phyloP scores from a whole-genome alignment of 2,329 filamentous ascomycete genomes.

The Fusarium sp. region DNA sequence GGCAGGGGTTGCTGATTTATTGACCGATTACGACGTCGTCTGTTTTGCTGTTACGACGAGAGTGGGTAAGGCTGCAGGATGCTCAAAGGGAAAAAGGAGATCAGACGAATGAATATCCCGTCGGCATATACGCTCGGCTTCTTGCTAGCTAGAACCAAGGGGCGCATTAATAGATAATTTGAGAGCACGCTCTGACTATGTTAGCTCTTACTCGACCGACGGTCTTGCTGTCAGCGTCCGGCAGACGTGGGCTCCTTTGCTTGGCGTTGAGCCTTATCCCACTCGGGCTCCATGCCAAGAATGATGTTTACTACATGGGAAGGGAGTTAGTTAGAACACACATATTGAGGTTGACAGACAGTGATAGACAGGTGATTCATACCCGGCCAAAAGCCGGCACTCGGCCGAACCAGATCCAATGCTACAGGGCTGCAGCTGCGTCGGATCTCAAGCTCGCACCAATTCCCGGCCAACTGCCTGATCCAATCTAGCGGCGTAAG shows the following conservation, averaged over 20 bases:
- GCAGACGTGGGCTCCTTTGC: constrained; percentile 11
- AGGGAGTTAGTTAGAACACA: too few species aligned
- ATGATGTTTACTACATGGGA: background rate
- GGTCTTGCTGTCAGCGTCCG: background rate
- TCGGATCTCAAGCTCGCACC: constrained; percentile 7
- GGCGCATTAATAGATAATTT: constrained; percentile 3
- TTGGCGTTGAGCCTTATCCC: background rate
- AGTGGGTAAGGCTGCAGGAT: constrained; percentile 19
- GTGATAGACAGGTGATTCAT: background rate
- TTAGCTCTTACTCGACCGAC: constrained; percentile 8
- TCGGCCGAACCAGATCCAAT: too few species aligned
- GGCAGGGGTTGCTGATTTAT: constrained; percentile 2
- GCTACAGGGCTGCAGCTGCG: constrained; percentile 22
- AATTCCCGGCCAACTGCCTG: constrained; percentile 21
- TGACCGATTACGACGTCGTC: constrained; percentile 4
- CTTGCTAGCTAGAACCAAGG: background rate
- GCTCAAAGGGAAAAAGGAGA: constrained; percentile 5
- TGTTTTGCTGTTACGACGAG: constrained; percentile 12
- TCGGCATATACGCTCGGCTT: constrained; percentile 10
- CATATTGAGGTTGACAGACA: background rate
- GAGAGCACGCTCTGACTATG: background rate
- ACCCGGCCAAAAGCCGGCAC: constrained; percentile 18
- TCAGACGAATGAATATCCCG: constrained; percentile 13
- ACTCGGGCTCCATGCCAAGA: background rate
- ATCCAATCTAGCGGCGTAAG: constrained; percentile 11